Base-by-base conservation (phyloP, 495 filamentous ascomycete genomes). In the Penicillium herquei region DNA sequence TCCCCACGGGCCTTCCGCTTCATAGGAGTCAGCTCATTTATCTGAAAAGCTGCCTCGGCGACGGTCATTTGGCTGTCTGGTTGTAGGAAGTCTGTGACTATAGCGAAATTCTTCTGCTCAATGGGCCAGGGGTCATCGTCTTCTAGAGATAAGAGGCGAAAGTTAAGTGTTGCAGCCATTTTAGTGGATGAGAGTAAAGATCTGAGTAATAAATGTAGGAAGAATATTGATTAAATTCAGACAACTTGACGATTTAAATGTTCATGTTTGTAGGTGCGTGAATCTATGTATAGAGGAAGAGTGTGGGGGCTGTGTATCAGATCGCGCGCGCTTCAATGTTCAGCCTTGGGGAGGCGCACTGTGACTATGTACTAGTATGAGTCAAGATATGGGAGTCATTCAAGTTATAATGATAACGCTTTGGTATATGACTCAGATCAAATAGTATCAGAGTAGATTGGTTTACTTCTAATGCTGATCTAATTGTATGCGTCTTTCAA, bases 81-180 rank as follows among this genome's bases (percentile, higher is more conserved):
- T 31, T 52, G 50, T 13, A 52, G 42, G 12, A 7, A 43, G 30
- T 52, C 14, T 8, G 43, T 44, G n/a, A 52, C 7, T 18, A 52
- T 52, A 13, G 9, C 16, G 30, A 52, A 44, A 26, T 52, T 42
- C 17, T 34, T 52, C 13, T 52, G 50, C 26, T 52, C 50, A 21
- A 52, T 14, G 31, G 43, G 41, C 50, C 50, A 52, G 11, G 39
- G 50, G 39, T 44, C 39, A 1, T 43, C 50, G 42, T 21, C n/a
- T 11, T 52, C 39, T 1, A 43, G 50, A 44, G 31, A 52, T 16
- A 13, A 30, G 33, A 52, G 50, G 14, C 11, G 39, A 32, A 52
- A 21, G 21, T 34, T 8, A 7, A 52, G 39, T 13, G 50, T 30
- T 16, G 11, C 30, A 41, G 39, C 13, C 50, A 52, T 52, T n/a